A percentile compares a stretch with the other conserved stretches of the same genome.
Conservation (phyloP, 768 basidiomycete genomes). For the Lentinus tigrinus region DNA sequence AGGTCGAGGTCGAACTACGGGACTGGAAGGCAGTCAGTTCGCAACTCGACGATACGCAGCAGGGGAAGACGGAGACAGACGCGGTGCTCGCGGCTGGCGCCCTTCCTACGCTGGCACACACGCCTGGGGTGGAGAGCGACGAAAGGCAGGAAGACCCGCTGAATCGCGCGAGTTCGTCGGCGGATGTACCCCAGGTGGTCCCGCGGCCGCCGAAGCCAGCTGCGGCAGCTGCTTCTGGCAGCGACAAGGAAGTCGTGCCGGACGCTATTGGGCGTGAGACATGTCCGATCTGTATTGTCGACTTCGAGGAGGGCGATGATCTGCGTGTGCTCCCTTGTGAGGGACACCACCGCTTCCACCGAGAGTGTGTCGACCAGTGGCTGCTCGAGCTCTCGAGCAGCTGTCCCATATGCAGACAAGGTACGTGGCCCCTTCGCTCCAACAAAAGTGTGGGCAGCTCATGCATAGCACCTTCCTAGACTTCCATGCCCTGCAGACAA, state of each 20-base stretch:
- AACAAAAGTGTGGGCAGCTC: no score
- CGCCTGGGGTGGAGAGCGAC: neutral
- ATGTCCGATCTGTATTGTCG: constrained; percentile 93
- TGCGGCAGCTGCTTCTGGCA: neutral
- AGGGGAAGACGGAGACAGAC: neutral
- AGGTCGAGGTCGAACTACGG: constrained; percentile 5
- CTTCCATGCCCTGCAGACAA: constrained; percentile 35
- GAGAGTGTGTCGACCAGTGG: constrained; percentile 91
- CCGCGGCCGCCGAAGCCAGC: constrained; percentile 19
- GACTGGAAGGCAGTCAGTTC: constrained; percentile 6
- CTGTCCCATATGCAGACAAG: constrained; percentile 91
- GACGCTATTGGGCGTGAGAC: constrained; percentile 77
- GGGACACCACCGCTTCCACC: constrained; percentile 88
- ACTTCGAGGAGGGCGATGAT: constrained; percentile 94
- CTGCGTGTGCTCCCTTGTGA: constrained; percentile 89
- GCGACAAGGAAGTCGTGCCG: constrained; percentile 47
- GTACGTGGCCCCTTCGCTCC: constrained; percentile 34
- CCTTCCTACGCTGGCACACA: neutral
- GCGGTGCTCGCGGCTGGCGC: neutral
- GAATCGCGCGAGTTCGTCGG: constrained; percentile 8
- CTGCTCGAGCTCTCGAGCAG: constrained; percentile 84
- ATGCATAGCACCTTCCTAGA: constrained; percentile 17
- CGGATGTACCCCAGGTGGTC: constrained; percentile 3
- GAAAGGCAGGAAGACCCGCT: neutral
- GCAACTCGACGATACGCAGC: neutral